Base-by-base conservation (phyloP, 768 basidiomycete species). In the Mycena capillaripes region DNA sequence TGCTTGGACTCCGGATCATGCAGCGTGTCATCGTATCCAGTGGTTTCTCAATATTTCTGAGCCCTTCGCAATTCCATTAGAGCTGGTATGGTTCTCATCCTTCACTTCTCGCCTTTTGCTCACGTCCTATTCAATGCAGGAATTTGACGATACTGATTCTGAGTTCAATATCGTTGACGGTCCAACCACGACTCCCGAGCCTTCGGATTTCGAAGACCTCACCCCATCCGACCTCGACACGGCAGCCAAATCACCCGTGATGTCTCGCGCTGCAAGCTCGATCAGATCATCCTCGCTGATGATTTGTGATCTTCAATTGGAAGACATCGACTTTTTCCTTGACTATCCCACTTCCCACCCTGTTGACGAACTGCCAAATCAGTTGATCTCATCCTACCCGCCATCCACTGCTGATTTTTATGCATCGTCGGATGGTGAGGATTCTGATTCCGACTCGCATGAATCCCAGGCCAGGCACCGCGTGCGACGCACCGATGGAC, bases 41-140 rank as follows among this genome's bases (percentile, higher is more conserved):
- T 61, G 59, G 59, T 61, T 61, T 17, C 59, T 61, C 17, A 34
- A 30, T 46, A 27, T 61, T n/a, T n/a, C 59, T 8, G 59, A 61
- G 34, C 1, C 56, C 4, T 38, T 58, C 23, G 21, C 34, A 9
- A 29, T n/a, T 38, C 25, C 25, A n/a, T n/a, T n/a, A n/a, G n/a
- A n/a, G n/a, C 30, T 38, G 34, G 21, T 58, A 16, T 7, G 25
- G n/a, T 21, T 38, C 23, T 23, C 30, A 9, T 11, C 21, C 21
- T 36, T 58, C n/a, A 23, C 12, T n/a, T n/a, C 10, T 10, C 38
- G 12, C 12, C 16, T 53, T 36, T 34, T 42, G 40, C 32, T 36
- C 19, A 34, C 8, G 25, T 4, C 9, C 2, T n/a, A 21, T 6
- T n/a, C n/a, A 17, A 58, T 25, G 7, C 34, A 10, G 52, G 16